Percentiles rank a stretch among this genome's conserved stretches.
Evolutionary conservation across 306 rosid genomes (phyloP).

Genomic region (Malus orientalis): DNA sequence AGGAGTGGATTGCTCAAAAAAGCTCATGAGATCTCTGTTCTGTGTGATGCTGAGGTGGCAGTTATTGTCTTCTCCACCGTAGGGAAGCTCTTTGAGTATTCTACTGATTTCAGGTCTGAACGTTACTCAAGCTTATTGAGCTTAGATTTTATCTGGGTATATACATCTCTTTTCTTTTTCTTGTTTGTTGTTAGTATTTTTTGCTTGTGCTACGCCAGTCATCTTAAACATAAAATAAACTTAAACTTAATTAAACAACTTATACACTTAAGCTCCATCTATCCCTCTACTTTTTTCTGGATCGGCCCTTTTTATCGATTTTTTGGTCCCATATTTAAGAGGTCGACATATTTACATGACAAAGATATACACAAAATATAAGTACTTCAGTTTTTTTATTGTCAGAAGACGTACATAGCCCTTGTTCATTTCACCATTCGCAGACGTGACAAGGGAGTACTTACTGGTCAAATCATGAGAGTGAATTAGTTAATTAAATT

Average conservation of each 20-base stretch:
- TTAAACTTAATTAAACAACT: neutral
- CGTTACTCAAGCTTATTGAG: neutral
- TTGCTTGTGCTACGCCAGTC: neutral
- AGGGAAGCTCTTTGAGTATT: slow-evolving; percentile 63
- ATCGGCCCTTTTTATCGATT: neutral
- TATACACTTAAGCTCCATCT: neutral
- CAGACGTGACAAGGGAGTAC: neutral
- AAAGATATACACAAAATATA: neutral
- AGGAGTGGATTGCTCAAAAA: slow-evolving; percentile 60
- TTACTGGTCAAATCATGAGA: neutral
- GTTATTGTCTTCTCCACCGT: slow-evolving; percentile 59
- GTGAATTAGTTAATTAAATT: neutral
- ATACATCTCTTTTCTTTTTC: neutral
- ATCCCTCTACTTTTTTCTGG: neutral
- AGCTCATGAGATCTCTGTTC: slow-evolving; percentile 77
- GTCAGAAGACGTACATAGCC: neutral
- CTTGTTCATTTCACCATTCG: neutral
- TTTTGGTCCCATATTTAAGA: neutral
- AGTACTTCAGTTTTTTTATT: neutral
- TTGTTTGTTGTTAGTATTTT: neutral
- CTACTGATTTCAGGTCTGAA: slow-evolving; percentile 49
- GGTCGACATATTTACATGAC: neutral
- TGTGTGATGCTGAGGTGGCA: slow-evolving; percentile 77
- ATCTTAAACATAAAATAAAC: neutral
- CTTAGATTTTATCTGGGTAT: neutral